Base-by-base conservation (phyloP, 192 early-diverging fungal genomes). In the Linderina pennispora region DNA sequence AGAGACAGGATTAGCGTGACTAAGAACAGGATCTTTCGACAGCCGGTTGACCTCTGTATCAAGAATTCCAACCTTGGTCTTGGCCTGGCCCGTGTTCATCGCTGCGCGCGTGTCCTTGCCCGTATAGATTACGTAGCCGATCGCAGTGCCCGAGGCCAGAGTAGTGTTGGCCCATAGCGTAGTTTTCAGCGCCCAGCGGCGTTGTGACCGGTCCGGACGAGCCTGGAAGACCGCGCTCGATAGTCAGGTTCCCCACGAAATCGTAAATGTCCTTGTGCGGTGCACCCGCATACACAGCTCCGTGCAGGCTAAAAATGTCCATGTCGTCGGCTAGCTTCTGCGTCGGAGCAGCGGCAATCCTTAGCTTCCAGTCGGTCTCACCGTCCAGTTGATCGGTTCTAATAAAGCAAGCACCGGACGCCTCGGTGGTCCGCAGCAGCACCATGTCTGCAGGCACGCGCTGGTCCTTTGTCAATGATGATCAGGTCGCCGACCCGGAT, bases 301-400 rank as follows among this genome's bases (percentile, higher is more conserved):
- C 91, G 19, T 77, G 65, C 32, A 86, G 34, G 21, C 58, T 50
- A 37, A 88, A 65, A 24, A 97, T 60, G 1, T 74, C 64, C 20
- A 69, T 46, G 46, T 87, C 77, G 23, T 66, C 65, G 6, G 72
- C 48, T 13, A 90, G 68, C 40, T 82, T 83, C 55, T 97, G 94
- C 8, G 81, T 80, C 0, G 80, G 80, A 4, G 88, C 83, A 19
- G 93, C 84, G 0, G 94, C 94, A 17, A 94, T 60, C 35, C 87
- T 73, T 49, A 97, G 67, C 72, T 98, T 98, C 92, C 92, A 95
- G 58, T 98, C 92, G 0, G 94, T 98, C 54, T 98, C 94, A 46
- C 94, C 94, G 48, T 98, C 94, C 21, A 98, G 76, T 59, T 98
- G 92, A 67, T 95, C 94, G 0, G 94, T 98, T 23, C 92, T 76